These are phyloP conservation scores for Blastobotrys indianensis DNA, from an alignment of 1,139 yeast genomes.

Conservation along the genomic window DNA sequence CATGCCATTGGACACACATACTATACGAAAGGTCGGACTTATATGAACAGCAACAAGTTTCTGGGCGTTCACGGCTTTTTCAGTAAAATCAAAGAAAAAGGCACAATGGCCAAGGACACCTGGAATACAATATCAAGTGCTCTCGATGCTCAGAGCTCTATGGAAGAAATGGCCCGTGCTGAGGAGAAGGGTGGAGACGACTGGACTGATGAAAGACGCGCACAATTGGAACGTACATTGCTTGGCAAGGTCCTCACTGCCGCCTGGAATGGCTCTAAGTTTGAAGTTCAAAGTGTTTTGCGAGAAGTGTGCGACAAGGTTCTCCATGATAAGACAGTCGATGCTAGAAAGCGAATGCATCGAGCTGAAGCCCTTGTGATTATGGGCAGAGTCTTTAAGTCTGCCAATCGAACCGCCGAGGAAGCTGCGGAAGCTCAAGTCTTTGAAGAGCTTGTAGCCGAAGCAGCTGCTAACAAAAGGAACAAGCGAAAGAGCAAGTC, in stretches of 20 bases:
- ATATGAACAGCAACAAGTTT: slow-evolving; percentile 63
- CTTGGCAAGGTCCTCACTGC: slow-evolving; percentile 92
- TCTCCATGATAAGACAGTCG: slow-evolving; percentile 56
- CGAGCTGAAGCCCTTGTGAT: slow-evolving; percentile 75
- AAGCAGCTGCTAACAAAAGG: slow-evolving; percentile 76
- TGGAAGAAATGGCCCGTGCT: slow-evolving; percentile 60
- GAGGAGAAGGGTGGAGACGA: slow-evolving; percentile 46
- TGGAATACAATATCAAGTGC: slow-evolving; percentile 82
- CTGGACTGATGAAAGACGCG: slow-evolving; percentile 76
- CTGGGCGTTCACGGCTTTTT: slow-evolving; percentile 83
- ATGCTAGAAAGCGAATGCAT: slow-evolving; percentile 52
- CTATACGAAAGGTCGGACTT: slow-evolving; percentile 56
- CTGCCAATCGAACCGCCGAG: slow-evolving; percentile 64
- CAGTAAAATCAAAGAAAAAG: slow-evolving; percentile 79
- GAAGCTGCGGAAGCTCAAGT: slow-evolving; percentile 90
- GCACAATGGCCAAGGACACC: slow-evolving; percentile 79
- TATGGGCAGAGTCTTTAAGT: slow-evolving; percentile 67
- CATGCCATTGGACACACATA: slow-evolving; percentile 83
- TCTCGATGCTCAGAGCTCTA: slow-evolving; percentile 77
- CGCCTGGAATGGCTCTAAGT: slow-evolving; percentile 92
- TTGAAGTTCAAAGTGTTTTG: slow-evolving; percentile 84
- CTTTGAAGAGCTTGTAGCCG: slow-evolving; percentile 88
- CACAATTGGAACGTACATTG: slow-evolving; percentile 77
- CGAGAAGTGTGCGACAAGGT: slow-evolving; percentile 80
- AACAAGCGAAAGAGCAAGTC: slow-evolving; percentile 18